Evolutionary conservation across 2,329 filamentous ascomycete species (phyloP).

Genomic region (Neofusicoccum laricinum): DNA sequence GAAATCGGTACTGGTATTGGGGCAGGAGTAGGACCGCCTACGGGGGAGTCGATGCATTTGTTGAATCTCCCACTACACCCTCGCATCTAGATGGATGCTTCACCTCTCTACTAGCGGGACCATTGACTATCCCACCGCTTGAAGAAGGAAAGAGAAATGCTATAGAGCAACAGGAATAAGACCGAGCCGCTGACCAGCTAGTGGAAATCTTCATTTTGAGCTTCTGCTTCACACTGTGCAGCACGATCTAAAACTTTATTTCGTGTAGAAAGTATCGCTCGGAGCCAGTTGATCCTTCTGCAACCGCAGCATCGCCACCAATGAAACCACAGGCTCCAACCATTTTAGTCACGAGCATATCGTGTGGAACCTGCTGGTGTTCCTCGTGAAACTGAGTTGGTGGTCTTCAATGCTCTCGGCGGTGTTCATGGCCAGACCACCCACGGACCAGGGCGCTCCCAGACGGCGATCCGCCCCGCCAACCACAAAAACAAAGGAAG

Average conservation of each 20-base stretch:
- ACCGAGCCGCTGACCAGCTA: not conserved
- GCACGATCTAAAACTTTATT: not conserved
- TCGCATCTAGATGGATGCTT: not conserved
- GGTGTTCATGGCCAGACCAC: not conserved
- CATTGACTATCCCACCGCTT: too few relatives aligned
- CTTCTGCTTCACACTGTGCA: not conserved
- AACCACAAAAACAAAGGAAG: not conserved
- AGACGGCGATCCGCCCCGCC: not conserved
- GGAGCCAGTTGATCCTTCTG: not conserved
- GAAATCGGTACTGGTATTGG: too few relatives aligned
- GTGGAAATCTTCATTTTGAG: not conserved
- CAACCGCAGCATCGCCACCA: not conserved
- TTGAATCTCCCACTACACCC: too few relatives aligned
- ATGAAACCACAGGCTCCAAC: too few relatives aligned
- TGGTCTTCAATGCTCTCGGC: not conserved
- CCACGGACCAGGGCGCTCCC: not conserved
- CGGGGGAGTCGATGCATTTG: not conserved
- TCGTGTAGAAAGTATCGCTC: not conserved
- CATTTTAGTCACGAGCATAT: not conserved
- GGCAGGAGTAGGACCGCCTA: not conserved
- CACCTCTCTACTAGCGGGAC: not conserved
- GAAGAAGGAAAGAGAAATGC: too few relatives aligned
- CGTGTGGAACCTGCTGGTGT: too few relatives aligned
- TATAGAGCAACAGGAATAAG: not conserved
- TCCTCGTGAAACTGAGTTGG: not conserved